These are phyloP conservation scores for Penicillium pancosmium DNA, from an alignment of 495 filamentous ascomycete species.

Conservation along the genomic window DNA sequence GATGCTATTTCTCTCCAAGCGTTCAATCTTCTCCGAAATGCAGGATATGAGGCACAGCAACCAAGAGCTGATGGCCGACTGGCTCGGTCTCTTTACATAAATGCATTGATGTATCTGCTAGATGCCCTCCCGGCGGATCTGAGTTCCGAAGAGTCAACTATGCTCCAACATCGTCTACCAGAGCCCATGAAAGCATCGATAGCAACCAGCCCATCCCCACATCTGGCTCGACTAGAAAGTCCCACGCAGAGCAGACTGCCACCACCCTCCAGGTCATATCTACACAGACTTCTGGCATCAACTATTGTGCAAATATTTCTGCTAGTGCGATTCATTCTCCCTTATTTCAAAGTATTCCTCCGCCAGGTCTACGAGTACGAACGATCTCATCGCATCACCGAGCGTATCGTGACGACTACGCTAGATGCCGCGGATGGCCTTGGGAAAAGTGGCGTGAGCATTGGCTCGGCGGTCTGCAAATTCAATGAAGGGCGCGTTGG, in stretches of 20 bases:
- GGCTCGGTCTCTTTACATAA: constrained; percentile 67
- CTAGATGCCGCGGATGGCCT: constrained; percentile 55
- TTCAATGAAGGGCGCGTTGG: constrained; percentile 62
- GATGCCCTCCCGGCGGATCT: constrained; percentile 65
- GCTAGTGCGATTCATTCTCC: constrained; percentile 57
- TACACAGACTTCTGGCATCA: constrained; percentile 61
- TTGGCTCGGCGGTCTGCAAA: constrained; percentile 52
- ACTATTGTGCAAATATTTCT: constrained; percentile 60
- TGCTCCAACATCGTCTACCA: constrained; percentile 36
- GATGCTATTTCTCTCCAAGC: constrained; percentile 24
- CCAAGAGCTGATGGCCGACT: constrained; percentile 42
- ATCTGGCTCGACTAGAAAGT: constrained; percentile 37
- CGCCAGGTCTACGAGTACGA: constrained; percentile 60
- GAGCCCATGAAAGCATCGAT: constrained; percentile 26
- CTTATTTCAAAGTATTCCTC: constrained; percentile 59
- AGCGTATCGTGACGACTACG: constrained; percentile 52
- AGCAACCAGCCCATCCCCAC: constrained; percentile 4
- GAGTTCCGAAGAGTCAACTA: constrained; percentile 37
- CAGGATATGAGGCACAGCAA: constrained; percentile 44
- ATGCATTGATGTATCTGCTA: constrained; percentile 66
- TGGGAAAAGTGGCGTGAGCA: constrained; percentile 50
- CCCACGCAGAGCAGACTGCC: background rate
- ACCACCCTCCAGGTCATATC: constrained; percentile 41
- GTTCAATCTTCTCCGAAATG: constrained; percentile 43
- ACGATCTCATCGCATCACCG: constrained; percentile 61